Base-by-base conservation (phyloP, 164 flowering plant genomes). In the Protea cynaroides region DNA sequence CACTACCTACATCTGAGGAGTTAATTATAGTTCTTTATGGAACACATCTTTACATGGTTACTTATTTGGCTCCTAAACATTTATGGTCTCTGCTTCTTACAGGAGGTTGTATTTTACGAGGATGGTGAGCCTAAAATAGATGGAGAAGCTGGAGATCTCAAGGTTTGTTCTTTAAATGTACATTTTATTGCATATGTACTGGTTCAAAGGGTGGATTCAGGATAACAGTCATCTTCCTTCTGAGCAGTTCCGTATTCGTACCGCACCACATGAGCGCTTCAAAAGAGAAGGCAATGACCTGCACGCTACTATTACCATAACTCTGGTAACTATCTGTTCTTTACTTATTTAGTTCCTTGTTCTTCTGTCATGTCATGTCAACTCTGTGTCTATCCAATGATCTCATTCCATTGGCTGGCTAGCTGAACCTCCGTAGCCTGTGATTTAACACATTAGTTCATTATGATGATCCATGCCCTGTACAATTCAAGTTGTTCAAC, bases 111-210 rank as follows among this genome's bases (percentile, higher is more conserved):
- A 25, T 95, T 95, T 60, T 90, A 84, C 70, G 97, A 95, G 71
- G 99, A 95, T 62, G 97, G 99, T 58, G 97, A 95, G 74, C 99
- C 97, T 38, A 81, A 76, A 74, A 79, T 87, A 56, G 99, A 95
- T 79, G 97, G 99, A 60, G 99, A 95, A 82, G 64, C 92, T 69
- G 99, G 99, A 71, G 99, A 92, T 78, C 75, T 95, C 59, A 90
- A 82, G 92, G 99, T 92, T 61, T 56, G 82, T 37, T 36, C 40
- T 67, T 36, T 36, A 53, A 15, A 2, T 43, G 55, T 17, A 8
- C 18, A 37, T 58, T 57, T 1, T 24, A 36, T n/a, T 57, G 12
- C 36, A 24, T 24, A 49, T 58, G 23, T 58, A 43, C 13, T 43
- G 38, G 29, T 64, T 59, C 55, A 64, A 21, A 53, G 13, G 23